Evolutionary conservation across 805 yeast genomes (phyloP).

Genomic region (Candida palmyrensis): DNA sequence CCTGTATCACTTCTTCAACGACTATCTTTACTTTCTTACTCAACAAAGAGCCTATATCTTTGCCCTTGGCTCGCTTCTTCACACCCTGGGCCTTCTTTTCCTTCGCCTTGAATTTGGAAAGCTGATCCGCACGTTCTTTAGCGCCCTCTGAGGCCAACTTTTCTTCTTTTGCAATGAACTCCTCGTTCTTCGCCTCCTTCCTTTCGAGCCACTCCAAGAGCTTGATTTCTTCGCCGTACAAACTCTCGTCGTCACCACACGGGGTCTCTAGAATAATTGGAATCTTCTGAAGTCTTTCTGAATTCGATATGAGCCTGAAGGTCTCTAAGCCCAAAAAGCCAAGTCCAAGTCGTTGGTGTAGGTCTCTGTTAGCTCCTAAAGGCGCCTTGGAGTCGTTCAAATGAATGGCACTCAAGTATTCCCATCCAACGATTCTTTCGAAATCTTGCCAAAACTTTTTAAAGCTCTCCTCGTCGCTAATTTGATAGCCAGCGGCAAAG

Average conservation of each 20-base stretch:
- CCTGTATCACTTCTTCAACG: not conserved
- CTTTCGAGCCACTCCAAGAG: slow-evolving; percentile 78
- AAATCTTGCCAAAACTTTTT: slow-evolving; percentile 69
- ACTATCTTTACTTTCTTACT: slow-evolving; percentile 1
- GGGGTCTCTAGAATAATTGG: slow-evolving; percentile 93
- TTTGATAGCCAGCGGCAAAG: slow-evolving; percentile 94
- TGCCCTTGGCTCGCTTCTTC: slow-evolving; percentile 7
- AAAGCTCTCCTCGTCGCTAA: slow-evolving; percentile 54
- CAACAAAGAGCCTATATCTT: slow-evolving; percentile 1
- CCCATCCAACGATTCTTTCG: slow-evolving; percentile 67
- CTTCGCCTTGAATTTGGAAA: slow-evolving; percentile 59
- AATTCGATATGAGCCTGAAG: slow-evolving; percentile 74
- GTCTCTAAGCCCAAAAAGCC: slow-evolving; percentile 88
- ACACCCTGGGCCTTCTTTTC: slow-evolving; percentile 10
- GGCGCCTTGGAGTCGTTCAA: slow-evolving; percentile 96
- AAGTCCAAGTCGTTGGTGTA: slow-evolving; percentile 83
- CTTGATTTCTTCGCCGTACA: slow-evolving; percentile 79
- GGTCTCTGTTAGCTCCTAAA: slow-evolving; percentile 79
- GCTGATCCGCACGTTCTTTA: slow-evolving; percentile 64
- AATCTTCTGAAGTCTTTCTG: slow-evolving; percentile 50
- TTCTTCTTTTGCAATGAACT: slow-evolving; percentile 42
- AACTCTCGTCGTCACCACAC: slow-evolving; percentile 46
- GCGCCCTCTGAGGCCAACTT: slow-evolving; percentile 57
- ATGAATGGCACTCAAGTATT: slow-evolving; percentile 78
- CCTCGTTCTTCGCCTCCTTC: slow-evolving; percentile 46